Conservation (phyloP, 2,329 filamentous ascomycete species). For the Diaporthe vexans region DNA sequence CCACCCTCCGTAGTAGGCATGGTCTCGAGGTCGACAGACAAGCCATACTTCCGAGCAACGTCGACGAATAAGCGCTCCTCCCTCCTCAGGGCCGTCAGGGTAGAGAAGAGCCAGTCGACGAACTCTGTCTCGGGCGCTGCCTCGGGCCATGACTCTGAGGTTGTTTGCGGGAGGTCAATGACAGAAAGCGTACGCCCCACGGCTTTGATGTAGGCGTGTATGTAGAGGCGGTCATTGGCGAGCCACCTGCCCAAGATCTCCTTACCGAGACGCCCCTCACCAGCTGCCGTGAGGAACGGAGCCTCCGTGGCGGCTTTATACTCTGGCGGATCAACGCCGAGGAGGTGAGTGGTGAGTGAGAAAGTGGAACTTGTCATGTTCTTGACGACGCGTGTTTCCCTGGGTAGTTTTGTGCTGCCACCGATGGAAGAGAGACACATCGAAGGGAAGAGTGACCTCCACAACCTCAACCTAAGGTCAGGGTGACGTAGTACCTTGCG, state of each 20-base stretch:
- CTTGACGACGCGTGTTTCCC: background rate
- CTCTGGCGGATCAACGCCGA: slow-evolving; percentile 59
- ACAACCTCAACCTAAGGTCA: background rate
- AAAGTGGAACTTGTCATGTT: slow-evolving; percentile 39
- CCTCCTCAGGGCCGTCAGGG: slow-evolving; percentile 75
- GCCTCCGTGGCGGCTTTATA: slow-evolving; percentile 73
- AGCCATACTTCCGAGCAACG: slow-evolving; percentile 71
- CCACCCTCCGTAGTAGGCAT: slow-evolving; percentile 33
- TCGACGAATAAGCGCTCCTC: slow-evolving; percentile 78
- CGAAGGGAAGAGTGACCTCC: too few species aligned
- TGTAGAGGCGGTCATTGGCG: slow-evolving; percentile 79
- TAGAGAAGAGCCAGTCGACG: slow-evolving; percentile 73
- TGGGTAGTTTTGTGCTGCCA: background rate
- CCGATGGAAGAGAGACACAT: background rate
- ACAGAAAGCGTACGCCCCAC: slow-evolving; percentile 75
- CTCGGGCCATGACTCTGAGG: slow-evolving; percentile 41
- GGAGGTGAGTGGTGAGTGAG: slow-evolving; percentile 70
- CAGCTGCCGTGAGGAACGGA: slow-evolving; percentile 75
- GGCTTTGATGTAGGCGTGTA: slow-evolving; percentile 78
- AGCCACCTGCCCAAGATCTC: slow-evolving; percentile 75
- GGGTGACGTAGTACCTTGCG: background rate
- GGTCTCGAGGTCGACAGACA: slow-evolving; percentile 61
- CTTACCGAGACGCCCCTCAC: slow-evolving; percentile 71
- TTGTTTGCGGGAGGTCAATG: slow-evolving; percentile 65
- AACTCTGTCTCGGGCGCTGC: slow-evolving; percentile 65